Base-by-base conservation (phyloP, 768 basidiomycete species). In the Lactarius evosmus region DNA sequence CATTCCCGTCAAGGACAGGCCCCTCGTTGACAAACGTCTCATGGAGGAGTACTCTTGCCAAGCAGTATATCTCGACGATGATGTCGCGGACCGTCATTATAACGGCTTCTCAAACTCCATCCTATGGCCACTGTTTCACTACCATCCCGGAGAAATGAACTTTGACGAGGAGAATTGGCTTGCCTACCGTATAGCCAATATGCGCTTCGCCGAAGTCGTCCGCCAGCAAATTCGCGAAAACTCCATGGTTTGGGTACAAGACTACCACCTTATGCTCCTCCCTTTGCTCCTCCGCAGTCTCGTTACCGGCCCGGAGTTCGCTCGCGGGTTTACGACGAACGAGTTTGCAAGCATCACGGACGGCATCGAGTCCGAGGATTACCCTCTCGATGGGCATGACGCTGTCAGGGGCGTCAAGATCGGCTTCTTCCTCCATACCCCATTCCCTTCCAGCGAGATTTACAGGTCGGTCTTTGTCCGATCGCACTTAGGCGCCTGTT, bases 91-190 rank as follows among this genome's bases (percentile, higher is more conserved):
- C 75, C 85, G 89, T 58, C 95, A 98, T 76, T 99, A 93, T 78
- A 95, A 95, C 74, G 93, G 97, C 61, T 98, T 99, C 83, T 96
- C 95, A 70, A 99, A 99, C 79, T 97, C 95, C 59, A 98, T 99
- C 77, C 86, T 99, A 56, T 99, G 97, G 97, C 97, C 97, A 2
- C 81, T 99, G 53, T 98, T 99, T 83, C 97, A 99, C 75, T 99
- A 98, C 77, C 96, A 98, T 75, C 97, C 97, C 8, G 96, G 96
- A 67, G 97, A 98, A 78, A 98, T 99, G 95, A 96, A 94, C 77
- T 99, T 99, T 72, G 96, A 98, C 75, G 94, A 97, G 78, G 92
- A 92, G 73, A 93, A 98, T 74, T 99, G 97, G 97, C 85, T 88
- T 58, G 97, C 94, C 16, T 99, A 98, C 76, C 87, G 97, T 40